A percentile compares a stretch with the other conserved stretches of the same genome.
Conservation (phyloP, 495 filamentous ascomycete species). For the Halenospora varia region DNA sequence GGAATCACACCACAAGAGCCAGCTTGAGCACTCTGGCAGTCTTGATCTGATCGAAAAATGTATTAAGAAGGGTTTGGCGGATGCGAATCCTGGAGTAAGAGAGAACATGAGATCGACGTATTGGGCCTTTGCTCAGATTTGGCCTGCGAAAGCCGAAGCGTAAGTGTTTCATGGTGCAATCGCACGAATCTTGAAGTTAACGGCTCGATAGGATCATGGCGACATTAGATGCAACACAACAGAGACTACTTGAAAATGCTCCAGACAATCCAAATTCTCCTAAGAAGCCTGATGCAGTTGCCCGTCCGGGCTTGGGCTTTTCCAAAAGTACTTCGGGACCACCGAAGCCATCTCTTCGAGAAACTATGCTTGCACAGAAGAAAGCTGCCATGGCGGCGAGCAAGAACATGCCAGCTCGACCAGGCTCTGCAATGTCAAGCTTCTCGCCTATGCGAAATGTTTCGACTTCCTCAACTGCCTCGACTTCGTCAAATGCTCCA, state of each 20-base stretch:
- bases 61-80: slow-evolving; percentile 77
- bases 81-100: slow-evolving; percentile 83
- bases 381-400: slow-evolving; percentile 57
- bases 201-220: slow-evolving; percentile 75
- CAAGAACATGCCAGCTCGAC: slow-evolving; percentile 60
- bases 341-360: slow-evolving; percentile 58
- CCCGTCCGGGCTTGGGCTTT: slow-evolving; percentile 48
- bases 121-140: slow-evolving; percentile 74
- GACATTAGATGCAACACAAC: slow-evolving; percentile 67
- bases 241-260: slow-evolving; percentile 72
- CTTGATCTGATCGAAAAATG: slow-evolving; percentile 81
- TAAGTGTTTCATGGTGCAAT: no score
- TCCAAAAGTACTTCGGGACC: slow-evolving; percentile 52
- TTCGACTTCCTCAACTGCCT: slow-evolving; percentile 37
- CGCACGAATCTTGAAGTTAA: no score
- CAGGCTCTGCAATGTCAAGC: slow-evolving; percentile 69
- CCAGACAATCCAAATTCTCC: slow-evolving; percentile 71
- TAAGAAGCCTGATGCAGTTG: slow-evolving; percentile 46
- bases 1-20: slow-evolving; percentile 71
- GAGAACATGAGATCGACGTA: slow-evolving; percentile 79
- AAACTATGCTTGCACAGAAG: slow-evolving; percentile 81
- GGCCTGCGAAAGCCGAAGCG: slow-evolving; percentile 73
- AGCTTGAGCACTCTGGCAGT: slow-evolving; percentile 79
- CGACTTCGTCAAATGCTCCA: slow-evolving; percentile 28
- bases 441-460: slow-evolving; percentile 54